Conservation (phyloP, 2,329 filamentous ascomycete genomes). For the Cyanodermella asteris region DNA sequence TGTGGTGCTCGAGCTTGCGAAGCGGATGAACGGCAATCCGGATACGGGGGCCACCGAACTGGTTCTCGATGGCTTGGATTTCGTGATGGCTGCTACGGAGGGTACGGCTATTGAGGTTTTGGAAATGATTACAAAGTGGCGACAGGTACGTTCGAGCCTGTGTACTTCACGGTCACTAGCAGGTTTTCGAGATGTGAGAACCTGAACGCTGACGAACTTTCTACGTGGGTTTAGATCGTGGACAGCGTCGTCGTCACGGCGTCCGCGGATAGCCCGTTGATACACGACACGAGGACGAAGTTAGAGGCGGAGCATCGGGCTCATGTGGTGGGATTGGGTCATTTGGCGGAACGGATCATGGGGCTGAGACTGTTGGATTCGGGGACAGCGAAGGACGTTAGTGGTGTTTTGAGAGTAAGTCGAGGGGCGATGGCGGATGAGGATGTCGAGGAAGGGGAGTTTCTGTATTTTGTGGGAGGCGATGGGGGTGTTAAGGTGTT, state of each 20-base stretch:
- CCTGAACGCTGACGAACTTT: constrained; percentile 9
- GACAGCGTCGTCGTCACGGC: constrained; percentile 45
- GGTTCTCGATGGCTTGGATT: constrained; percentile 43
- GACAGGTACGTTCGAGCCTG: constrained; percentile 35
- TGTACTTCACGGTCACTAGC: neutral
- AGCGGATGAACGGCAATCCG: constrained; percentile 14
- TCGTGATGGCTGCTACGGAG: constrained; percentile 37
- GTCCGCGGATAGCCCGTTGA: constrained; percentile 51
- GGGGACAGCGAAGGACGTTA: constrained; percentile 74
- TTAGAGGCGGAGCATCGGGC: constrained; percentile 50
- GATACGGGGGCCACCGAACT: constrained; percentile 23
- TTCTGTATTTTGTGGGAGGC: constrained; percentile 57
- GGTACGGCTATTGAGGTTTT: constrained; percentile 25
- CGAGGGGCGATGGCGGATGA: constrained; percentile 26
- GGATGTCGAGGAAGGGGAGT: constrained; percentile 28
- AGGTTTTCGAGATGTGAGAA: neutral
- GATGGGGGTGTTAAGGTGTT: constrained; percentile 71
- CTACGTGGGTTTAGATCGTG: constrained; percentile 26
- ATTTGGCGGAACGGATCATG: constrained; percentile 50
- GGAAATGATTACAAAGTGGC: constrained; percentile 34
- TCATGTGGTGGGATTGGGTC: constrained; percentile 50
- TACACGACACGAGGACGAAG: constrained; percentile 37
- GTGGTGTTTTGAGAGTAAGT: constrained; percentile 63
- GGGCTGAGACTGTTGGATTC: constrained; percentile 61
- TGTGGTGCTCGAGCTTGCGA: constrained; percentile 11